Evolutionary conservation across 768 basidiomycete genomes (phyloP), one percentile per base, ranked within the genome.

Genomic region (Leccinum variicolor): DNA sequence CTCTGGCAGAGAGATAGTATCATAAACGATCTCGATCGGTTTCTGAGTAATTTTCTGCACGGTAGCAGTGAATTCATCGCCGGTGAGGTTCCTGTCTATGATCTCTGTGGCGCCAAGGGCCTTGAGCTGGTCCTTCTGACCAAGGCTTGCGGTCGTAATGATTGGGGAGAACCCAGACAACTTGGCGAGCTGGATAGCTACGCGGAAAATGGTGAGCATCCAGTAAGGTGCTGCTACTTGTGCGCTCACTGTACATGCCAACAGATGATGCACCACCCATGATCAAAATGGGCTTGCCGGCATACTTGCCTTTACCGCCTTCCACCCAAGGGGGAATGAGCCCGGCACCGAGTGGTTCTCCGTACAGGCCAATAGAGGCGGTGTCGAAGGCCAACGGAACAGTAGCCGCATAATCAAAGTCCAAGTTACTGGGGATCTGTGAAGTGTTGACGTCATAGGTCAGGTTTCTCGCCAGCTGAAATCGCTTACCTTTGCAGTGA

Each of bases 201-300:
- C 19, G 53, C 39, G 31, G 48, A 45, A 23, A 6, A 41, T 25
- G 29, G 50, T 60, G 26, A 68, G 56, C 8, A 21, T 41, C 14
- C 34, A 15, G 34, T 34, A 7, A 15, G 34, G 6, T 7, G 10
- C 17, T 25, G 6, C 10, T 3, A 17, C 5, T 2, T 23, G 26
- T 54, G 48, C n/a, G 64, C 72, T 58, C 59, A 78, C 81, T 73
- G 48, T 69, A 77, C 69, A 75, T 76, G n/a, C 81, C 81, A 0
- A 81, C 79, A 19, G 77, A 78, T 11, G 74, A 74, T 6, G 79
- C 66, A 5, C 81, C 81, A n/a, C 81, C 82, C 29, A 80, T 62
- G 55, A 83, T 72, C 50, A 84, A 60, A 17, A 82, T 74, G 1
- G 81, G 75, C 9, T 71, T 72, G 1, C 68, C 76, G 1, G 68